Percentiles rank a stretch among this genome's conserved stretches.
phyloP scores from a whole-genome alignment of 164 flowering plant species.

The Berberis vulgaris region DNA sequence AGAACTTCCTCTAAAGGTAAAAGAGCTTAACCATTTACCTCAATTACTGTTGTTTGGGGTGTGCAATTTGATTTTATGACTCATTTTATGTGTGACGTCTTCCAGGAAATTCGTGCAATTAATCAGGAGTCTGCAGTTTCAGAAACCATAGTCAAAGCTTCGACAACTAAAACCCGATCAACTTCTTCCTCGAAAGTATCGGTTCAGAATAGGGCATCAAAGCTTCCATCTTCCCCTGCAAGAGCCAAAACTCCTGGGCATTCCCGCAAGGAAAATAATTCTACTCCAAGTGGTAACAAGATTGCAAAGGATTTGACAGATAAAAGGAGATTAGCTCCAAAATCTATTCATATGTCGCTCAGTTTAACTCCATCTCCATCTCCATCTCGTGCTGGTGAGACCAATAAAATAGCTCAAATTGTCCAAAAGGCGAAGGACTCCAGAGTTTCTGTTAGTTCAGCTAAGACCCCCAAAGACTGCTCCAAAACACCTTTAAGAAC shows the following conservation, averaged over 20 bases:
- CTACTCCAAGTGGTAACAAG: conserved; percentile 22
- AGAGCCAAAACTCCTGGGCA: conserved; percentile 20
- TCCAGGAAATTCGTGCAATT: conserved; percentile 26
- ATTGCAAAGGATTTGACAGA: conserved; percentile 14
- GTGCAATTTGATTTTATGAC: background rate
- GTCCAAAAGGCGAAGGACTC: conserved; percentile 19
- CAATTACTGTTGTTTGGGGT: background rate
- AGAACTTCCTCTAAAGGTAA: conserved; percentile 20
- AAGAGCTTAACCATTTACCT: background rate
- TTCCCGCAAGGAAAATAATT: conserved; percentile 19
- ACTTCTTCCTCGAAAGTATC: conserved; percentile 22
- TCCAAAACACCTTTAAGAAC: conserved; percentile 14
- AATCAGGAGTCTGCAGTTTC: conserved; percentile 16
- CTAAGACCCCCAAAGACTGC: conserved; percentile 22
- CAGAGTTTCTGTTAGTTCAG: conserved; percentile 15
- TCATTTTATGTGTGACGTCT: conserved; percentile 1
- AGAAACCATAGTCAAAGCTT: conserved; percentile 12
- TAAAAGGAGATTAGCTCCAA: conserved; percentile 26
- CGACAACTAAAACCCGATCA: background rate
- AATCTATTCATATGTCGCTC: conserved; percentile 60
- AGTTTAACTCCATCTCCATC: conserved; percentile 32
- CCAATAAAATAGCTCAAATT: conserved; percentile 21
- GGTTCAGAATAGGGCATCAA: conserved; percentile 21
- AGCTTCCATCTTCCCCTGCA: conserved; percentile 17
- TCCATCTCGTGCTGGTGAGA: conserved; percentile 13